Evolutionary conservation across 2,329 filamentous ascomycete genomes (phyloP).

Genomic region (Chaetomiaceae sp.): DNA sequence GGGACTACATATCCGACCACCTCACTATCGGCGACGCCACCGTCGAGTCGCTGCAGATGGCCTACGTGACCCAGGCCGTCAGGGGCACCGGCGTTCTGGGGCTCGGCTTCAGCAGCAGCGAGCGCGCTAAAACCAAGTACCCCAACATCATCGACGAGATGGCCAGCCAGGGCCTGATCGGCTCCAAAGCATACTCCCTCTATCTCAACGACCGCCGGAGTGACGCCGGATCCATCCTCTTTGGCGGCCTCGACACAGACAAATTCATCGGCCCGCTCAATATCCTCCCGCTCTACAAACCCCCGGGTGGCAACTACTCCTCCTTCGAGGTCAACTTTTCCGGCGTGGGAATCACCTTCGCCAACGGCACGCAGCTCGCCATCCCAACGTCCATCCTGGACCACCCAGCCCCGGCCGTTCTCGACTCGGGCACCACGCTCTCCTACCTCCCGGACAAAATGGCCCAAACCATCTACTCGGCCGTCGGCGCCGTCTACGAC

Average conservation of each 20-base stretch:
- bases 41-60: slow-evolving; percentile 50
- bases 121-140: slow-evolving; percentile 41
- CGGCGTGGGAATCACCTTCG: slow-evolving; percentile 19
- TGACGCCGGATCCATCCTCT: slow-evolving; percentile 58
- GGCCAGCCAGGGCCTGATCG: slow-evolving; percentile 56
- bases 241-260: slow-evolving; percentile 63
- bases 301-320: slow-evolving; percentile 35
- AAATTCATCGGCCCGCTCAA: slow-evolving; percentile 58
- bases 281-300: slow-evolving; percentile 49
- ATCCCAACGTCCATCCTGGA: slow-evolving; percentile 16
- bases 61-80: slow-evolving; percentile 44
- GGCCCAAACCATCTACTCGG: slow-evolving; percentile 35
- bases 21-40: slow-evolving; percentile 47
- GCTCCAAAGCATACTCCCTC: slow-evolving; percentile 61
- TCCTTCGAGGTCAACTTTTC: slow-evolving; percentile 39
- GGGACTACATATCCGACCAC: slow-evolving; percentile 55
- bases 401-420: slow-evolving; percentile 45
- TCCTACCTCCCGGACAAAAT: slow-evolving; percentile 56
- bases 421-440: slow-evolving; percentile 64
- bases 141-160: slow-evolving; percentile 62
- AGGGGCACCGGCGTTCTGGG: slow-evolving; percentile 55
- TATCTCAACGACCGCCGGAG: slow-evolving; percentile 55
- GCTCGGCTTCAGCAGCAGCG: slow-evolving; percentile 51
- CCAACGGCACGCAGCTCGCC: slow-evolving; percentile 32
- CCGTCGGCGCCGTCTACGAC: slow-evolving; percentile 38